phyloP scores from a whole-genome alignment of 169 alveolate genomes.

The Miamiensis avidus region DNA sequence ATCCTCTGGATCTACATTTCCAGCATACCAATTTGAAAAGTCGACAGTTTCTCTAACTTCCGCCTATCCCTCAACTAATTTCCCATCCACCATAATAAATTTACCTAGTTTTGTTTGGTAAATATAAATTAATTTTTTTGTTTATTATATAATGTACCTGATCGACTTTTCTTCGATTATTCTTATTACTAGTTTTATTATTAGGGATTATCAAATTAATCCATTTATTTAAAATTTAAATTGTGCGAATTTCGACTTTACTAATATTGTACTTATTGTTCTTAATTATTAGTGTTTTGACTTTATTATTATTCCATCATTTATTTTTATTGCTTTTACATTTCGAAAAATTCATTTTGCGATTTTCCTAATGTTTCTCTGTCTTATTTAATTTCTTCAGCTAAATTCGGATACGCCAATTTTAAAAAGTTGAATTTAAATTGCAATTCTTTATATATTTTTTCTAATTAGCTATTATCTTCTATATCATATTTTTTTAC shows the following conservation, averaged over 20 bases:
- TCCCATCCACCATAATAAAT: constrained; percentile 48
- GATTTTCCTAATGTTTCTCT: neutral
- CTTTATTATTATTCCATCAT: neutral
- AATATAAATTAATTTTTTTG: neutral
- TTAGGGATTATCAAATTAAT: too few species aligned
- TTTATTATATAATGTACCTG: neutral
- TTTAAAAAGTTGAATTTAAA: constrained; percentile 32
- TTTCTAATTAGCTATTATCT: neutral
- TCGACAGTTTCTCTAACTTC: constrained; percentile 27
- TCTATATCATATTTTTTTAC: constrained; percentile 21
- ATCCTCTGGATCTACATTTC: constrained; percentile 66
- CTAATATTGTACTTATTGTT: too few species aligned
- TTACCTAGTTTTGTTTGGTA: constrained; percentile 10
- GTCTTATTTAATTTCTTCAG: neutral
- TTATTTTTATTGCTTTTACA: constrained; percentile 1
- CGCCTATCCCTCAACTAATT: constrained; percentile 45
- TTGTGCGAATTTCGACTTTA: too few species aligned
- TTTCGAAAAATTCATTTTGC: neutral
- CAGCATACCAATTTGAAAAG: constrained; percentile 63
- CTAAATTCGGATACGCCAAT: constrained; percentile 24
- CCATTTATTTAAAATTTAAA: too few species aligned
- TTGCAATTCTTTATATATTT: constrained; percentile 28
- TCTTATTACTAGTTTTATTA: too few species aligned
- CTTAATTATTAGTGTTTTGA: too few species aligned
- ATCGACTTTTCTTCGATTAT: neutral